A percentile compares a stretch with the other conserved stretches of the same genome.
These are phyloP conservation scores for Trypanosoma conorhini DNA, from an alignment of 208 protist species.

Conservation along the genomic window DNA sequence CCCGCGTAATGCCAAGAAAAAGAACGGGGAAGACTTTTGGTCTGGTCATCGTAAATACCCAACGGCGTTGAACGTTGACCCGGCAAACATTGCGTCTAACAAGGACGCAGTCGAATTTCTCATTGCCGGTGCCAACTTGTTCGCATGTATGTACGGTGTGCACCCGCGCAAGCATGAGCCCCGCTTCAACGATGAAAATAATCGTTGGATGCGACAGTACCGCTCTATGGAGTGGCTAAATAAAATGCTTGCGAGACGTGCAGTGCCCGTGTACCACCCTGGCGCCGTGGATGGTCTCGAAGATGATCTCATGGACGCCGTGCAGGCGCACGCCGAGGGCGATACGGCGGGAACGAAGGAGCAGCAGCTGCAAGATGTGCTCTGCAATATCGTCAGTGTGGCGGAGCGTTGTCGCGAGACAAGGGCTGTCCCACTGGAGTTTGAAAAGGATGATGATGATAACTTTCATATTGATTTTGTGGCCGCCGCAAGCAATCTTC, in stretches of 20 bases:
- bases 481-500: constrained; percentile 91
- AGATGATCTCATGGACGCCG: constrained; percentile 63
- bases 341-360: constrained; percentile 39
- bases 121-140: constrained; percentile 74
- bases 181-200: constrained; percentile 78
- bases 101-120: constrained; percentile 68
- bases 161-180: constrained; percentile 82
- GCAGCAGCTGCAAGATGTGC: constrained; percentile 45
- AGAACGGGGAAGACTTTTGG: constrained; percentile 93
- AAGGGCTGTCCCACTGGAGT: constrained; percentile 47
- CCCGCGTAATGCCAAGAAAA: constrained; percentile 95
- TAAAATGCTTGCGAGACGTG: constrained; percentile 29
- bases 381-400: constrained; percentile 39
- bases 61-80: constrained; percentile 47
- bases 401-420: constrained; percentile 47
- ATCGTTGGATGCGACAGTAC: constrained; percentile 87
- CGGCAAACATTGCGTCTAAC: constrained; percentile 27
- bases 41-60: constrained; percentile 90
- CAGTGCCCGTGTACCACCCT: constrained; percentile 48
- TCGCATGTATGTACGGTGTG: constrained; percentile 85
- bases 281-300: constrained; percentile 72
- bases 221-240: constrained; percentile 64
- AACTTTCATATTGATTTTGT: constrained; percentile 97
- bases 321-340: constrained; percentile 20
- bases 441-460: constrained; percentile 97